A percentile compares a stretch with the other conserved stretches of the same genome.
Conservation (phyloP, 106 monocot genomes). For the Vanilla planifolia region DNA sequence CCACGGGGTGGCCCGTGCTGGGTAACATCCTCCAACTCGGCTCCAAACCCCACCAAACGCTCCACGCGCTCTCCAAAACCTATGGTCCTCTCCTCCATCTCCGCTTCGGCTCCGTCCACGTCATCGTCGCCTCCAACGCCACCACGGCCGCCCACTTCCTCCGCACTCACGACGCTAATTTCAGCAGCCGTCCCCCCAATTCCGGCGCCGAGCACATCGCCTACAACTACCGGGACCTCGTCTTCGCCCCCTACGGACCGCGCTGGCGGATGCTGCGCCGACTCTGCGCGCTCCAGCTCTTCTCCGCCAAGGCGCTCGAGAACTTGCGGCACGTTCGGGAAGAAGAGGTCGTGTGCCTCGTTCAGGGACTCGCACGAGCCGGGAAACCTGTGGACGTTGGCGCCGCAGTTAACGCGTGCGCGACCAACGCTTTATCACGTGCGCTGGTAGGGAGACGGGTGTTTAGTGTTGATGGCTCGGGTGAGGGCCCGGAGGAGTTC, state of each 20-base stretch:
- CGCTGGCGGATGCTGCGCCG: slow-evolving; percentile 35
- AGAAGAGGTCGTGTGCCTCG: slow-evolving; percentile 17
- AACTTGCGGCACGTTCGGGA: slow-evolving; percentile 9
- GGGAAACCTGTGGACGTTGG: slow-evolving; percentile 7
- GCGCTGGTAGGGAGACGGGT: slow-evolving; percentile 29
- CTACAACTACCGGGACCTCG: slow-evolving; percentile 27
- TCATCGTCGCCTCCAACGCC: slow-evolving; percentile 30
- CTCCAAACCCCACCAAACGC: slow-evolving; percentile 41
- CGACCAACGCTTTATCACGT: slow-evolving; percentile 26
- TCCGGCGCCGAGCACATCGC: slow-evolving; percentile 21
- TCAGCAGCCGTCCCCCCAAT: slow-evolving; percentile 25
- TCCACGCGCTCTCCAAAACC: slow-evolving; percentile 21
- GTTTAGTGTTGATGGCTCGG: not conserved
- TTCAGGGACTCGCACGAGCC: not conserved
- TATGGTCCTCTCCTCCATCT: slow-evolving; percentile 45
- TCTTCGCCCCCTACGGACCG: slow-evolving; percentile 32
- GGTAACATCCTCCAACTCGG: slow-evolving; percentile 50
- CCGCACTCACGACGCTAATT: slow-evolving; percentile 23
- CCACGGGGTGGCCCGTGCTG: slow-evolving; percentile 40
- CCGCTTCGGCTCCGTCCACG: slow-evolving; percentile 29
- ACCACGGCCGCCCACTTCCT: slow-evolving; percentile 27
- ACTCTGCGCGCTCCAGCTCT: slow-evolving; percentile 29
- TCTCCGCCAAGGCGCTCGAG: slow-evolving; percentile 22
- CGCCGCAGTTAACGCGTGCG: slow-evolving; percentile 18
- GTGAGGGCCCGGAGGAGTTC: slow-evolving; percentile 23